Evolutionary conservation across 768 basidiomycete genomes (phyloP).

Genomic region (Termitomyces sp.): DNA sequence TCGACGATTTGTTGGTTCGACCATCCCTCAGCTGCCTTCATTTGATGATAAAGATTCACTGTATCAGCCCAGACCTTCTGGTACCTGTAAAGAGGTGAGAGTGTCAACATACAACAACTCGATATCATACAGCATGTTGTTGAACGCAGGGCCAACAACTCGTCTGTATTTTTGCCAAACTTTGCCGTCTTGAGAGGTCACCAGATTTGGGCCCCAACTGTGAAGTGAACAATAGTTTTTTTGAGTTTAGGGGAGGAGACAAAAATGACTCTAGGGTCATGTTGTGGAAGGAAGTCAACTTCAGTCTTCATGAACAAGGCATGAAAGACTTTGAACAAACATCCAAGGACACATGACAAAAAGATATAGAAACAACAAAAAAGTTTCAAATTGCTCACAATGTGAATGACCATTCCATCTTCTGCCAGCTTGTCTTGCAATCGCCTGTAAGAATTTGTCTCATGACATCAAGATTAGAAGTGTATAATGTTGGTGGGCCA

Average conservation of each 20-base stretch:
- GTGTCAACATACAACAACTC: background rate
- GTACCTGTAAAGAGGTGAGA: slow-evolving; percentile 16
- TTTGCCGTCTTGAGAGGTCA: slow-evolving; percentile 23
- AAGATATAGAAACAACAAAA: background rate
- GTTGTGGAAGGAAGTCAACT: background rate
- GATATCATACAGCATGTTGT: slow-evolving; percentile 25
- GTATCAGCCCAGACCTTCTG: slow-evolving; percentile 28
- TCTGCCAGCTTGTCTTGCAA: slow-evolving; percentile 29
- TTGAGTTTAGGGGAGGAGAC: background rate
- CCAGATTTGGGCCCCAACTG: slow-evolving; percentile 5
- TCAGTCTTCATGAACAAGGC: background rate
- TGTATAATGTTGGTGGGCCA: slow-evolving; percentile 30
- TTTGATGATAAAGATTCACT: slow-evolving; percentile 21
- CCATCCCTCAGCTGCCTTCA: slow-evolving; percentile 24
- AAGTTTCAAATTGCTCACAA: background rate
- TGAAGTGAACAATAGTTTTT: background rate
- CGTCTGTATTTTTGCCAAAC: slow-evolving; percentile 39
- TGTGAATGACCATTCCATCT: slow-evolving; percentile 19
- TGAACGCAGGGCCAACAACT: slow-evolving; percentile 37
- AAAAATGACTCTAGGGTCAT: background rate
- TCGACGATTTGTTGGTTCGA: slow-evolving; percentile 7
- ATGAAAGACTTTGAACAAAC: background rate
- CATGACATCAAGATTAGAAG: slow-evolving; percentile 39
- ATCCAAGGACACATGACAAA: background rate
- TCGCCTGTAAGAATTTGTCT: slow-evolving; percentile 34